Percentiles rank a stretch among this genome's conserved stretches.
Evolutionary conservation across 2,329 filamentous ascomycete species (phyloP).

Genomic region (Colletotrichum theobromicola): DNA sequence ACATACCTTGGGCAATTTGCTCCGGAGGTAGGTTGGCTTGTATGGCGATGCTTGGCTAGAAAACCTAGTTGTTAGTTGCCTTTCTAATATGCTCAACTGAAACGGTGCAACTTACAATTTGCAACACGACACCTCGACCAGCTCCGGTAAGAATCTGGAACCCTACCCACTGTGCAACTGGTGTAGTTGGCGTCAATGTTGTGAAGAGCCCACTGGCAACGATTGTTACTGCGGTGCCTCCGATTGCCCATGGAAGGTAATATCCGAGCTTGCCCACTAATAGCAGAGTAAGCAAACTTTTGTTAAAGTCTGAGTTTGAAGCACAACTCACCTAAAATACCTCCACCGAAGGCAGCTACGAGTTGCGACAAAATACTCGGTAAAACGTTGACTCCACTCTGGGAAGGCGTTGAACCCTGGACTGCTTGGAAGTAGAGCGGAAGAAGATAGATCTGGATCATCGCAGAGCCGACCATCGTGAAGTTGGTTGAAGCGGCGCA

Average conservation of each 20-base stretch:
- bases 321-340: conserved; percentile 26
- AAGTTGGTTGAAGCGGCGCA: conserved; percentile 48
- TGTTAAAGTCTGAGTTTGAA: neutral
- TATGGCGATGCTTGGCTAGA: conserved; percentile 27
- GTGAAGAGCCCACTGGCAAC: conserved; percentile 21
- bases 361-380: conserved; percentile 31
- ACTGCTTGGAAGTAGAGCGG: conserved; percentile 42
- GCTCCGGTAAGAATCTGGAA: conserved; percentile 22
- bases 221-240: conserved; percentile 4
- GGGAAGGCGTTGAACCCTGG: conserved; percentile 26
- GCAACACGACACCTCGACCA: conserved; percentile 18
- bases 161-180: conserved; percentile 15
- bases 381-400: conserved; percentile 38
- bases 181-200: conserved; percentile 16
- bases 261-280: conserved; percentile 20
- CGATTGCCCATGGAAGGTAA: conserved; percentile 21
- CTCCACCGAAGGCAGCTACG: conserved; percentile 24
- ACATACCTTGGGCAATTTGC: conserved; percentile 29
- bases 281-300: neutral
- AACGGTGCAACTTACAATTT: conserved; percentile 38
- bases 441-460: conserved; percentile 31
- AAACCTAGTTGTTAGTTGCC: neutral
- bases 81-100: neutral
- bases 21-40: conserved; percentile 26
- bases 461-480: conserved; percentile 9